These are phyloP conservation scores for Aegilops longissima DNA, from an alignment of 176 grass and related monocot species.

Conservation along the genomic window DNA sequence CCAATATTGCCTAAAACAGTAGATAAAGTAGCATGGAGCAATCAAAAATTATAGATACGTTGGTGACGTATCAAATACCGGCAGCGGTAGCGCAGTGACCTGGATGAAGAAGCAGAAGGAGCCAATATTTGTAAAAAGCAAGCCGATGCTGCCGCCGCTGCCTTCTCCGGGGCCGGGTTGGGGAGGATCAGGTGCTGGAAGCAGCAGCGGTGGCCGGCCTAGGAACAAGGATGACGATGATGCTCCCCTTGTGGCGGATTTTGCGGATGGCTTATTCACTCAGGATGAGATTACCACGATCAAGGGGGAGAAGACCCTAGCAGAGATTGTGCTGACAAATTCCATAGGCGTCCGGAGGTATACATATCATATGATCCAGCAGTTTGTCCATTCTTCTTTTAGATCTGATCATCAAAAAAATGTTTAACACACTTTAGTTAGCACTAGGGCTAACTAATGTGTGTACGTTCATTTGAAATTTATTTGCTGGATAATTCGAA, in stretches of 20 bases:
- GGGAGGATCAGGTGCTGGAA: neutral
- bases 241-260: neutral
- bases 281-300: neutral
- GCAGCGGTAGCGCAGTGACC: too few species aligned
- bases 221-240: neutral
- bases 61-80: too few species aligned
- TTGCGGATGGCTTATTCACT: neutral
- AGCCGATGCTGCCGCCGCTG: neutral
- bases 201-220: too few species aligned
- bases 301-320: neutral
- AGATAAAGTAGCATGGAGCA: too few species aligned
- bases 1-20: too few species aligned
- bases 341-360: constrained; percentile 64
- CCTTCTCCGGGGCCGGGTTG: neutral
- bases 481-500: constrained; percentile 28
- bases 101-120: neutral
- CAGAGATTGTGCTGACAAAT: neutral
- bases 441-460: too few species aligned
- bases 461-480: neutral
- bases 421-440: too few species aligned
- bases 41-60: too few species aligned
- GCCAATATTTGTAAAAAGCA: neutral
- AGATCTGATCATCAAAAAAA: too few species aligned
- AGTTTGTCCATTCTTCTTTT: too few species aligned
- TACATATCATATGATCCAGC: neutral